Percentiles rank a stretch among this genome's conserved stretches.
Evolutionary conservation across 352 stramenopile species (phyloP).

Genomic region (Plasmopara halstedii): DNA sequence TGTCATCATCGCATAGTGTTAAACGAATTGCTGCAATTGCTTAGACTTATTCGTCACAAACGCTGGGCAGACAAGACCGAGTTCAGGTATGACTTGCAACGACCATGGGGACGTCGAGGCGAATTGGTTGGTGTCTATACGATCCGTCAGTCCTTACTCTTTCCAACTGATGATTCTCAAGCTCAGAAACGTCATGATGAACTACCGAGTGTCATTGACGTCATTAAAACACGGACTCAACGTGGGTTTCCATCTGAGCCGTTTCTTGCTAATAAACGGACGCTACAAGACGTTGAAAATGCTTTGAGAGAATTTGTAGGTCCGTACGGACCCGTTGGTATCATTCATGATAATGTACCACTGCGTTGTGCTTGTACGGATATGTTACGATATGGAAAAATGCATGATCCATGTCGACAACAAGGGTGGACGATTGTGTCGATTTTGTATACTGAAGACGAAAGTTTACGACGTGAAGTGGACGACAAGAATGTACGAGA

Average conservation of each 20-base stretch:
- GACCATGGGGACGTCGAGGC: conserved; percentile 52
- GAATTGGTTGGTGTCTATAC: conserved; percentile 47
- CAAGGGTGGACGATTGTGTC: conserved; percentile 54
- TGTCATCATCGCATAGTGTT: conserved; percentile 41
- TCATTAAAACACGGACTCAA: conserved; percentile 55
- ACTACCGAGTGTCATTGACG: conserved; percentile 50
- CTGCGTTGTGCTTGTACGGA: conserved; percentile 71
- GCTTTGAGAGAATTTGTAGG: conserved; percentile 58
- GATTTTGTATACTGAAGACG: conserved; percentile 51
- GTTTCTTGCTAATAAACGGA: conserved; percentile 38
- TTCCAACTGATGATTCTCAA: conserved; percentile 29
- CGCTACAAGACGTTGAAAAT: conserved; percentile 25
- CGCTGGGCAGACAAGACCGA: conserved; percentile 73
- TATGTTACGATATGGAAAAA: conserved; percentile 53
- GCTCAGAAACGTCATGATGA: conserved; percentile 4
- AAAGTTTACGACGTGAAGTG: conserved; percentile 32
- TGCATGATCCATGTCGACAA: conserved; percentile 57
- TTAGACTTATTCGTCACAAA: conserved; percentile 47
- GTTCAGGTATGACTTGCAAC: conserved; percentile 52
- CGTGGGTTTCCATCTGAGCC: conserved; percentile 57
- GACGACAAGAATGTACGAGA: conserved; percentile 44
- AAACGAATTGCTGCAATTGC: conserved; percentile 42
- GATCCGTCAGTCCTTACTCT: conserved; percentile 37
- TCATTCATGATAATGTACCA: conserved; percentile 49
- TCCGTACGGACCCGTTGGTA: conserved; percentile 50